Evolutionary conservation across 2,329 filamentous ascomycete species (phyloP).

Genomic region (Alternaria infectoria): DNA sequence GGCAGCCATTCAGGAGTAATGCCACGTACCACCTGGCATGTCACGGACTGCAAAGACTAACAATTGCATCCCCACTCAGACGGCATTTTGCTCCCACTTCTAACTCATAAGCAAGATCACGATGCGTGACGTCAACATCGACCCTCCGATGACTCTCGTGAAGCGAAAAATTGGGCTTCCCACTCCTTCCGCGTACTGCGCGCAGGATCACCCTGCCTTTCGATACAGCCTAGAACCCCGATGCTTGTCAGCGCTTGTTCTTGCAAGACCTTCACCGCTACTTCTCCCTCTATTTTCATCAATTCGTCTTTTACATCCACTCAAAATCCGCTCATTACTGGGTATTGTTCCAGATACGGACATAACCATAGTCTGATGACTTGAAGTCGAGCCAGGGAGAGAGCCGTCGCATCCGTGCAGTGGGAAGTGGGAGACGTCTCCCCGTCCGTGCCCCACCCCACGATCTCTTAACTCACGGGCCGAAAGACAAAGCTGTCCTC

Average conservation of each 20-base stretch:
- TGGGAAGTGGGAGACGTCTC: background rate
- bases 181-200: background rate
- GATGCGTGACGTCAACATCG: conserved; percentile 33
- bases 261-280: conserved; percentile 14
- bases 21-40: conserved; percentile 12
- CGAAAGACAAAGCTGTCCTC: conserved; percentile 11
- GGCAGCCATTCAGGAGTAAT: conserved; percentile 2
- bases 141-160: conserved; percentile 1
- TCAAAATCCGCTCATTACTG: background rate
- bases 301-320: background rate
- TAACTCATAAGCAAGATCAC: conserved; percentile 18
- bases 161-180: conserved; percentile 3
- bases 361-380: conserved; percentile 2
- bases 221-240: background rate
- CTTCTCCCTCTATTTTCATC: conserved; percentile 1
- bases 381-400: conserved; percentile 9
- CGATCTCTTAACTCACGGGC: conserved; percentile 13
- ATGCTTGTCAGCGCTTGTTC: background rate
- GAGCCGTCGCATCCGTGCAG: conserved; percentile 20
- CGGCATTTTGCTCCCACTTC: conserved; percentile 15
- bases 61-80: conserved; percentile 27
- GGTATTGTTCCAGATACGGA: background rate
- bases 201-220: conserved; percentile 2
- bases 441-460: conserved; percentile 17
- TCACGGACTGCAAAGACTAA: conserved; percentile 4